A percentile compares a stretch with the other conserved stretches of the same genome.
Evolutionary conservation across 768 basidiomycete species (phyloP).

Genomic region (Strobilomyces dryophilus): DNA sequence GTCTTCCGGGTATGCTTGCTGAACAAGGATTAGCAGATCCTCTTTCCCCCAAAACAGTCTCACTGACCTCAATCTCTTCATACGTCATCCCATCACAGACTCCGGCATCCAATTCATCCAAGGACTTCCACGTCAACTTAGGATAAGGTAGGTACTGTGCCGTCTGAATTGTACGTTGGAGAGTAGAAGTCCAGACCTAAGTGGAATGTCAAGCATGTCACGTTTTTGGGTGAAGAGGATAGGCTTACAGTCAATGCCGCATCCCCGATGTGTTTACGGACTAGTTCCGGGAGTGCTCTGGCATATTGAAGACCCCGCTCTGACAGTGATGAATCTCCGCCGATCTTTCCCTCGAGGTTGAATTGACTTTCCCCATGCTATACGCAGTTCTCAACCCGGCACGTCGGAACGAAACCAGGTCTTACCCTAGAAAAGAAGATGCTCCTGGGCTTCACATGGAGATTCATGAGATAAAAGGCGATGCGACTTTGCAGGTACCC

Average conservation of each 20-base stretch:
- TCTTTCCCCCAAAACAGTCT: not conserved
- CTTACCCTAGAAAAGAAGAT: slow-evolving; percentile 94
- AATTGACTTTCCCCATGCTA: slow-evolving; percentile 98
- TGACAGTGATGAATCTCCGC: slow-evolving; percentile 92
- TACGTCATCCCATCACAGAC: slow-evolving; percentile 99
- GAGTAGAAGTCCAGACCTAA: slow-evolving; percentile 98
- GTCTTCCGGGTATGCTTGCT: slow-evolving; percentile 96
- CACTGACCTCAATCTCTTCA: slow-evolving; percentile 88
- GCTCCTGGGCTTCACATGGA: slow-evolving; percentile 93
- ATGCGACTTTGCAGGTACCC: slow-evolving; percentile 97
- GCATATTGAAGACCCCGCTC: slow-evolving; percentile 83
- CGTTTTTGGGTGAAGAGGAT: slow-evolving; percentile 3
- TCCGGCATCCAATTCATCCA: slow-evolving; percentile 97
- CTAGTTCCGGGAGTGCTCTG: slow-evolving; percentile 75
- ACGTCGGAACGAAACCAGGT: not conserved
- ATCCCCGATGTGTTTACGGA: slow-evolving; percentile 88
- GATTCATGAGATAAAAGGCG: slow-evolving; percentile 97
- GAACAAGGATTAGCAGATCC: not conserved
- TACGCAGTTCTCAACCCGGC: slow-evolving; percentile 2
- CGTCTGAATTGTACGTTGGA: slow-evolving; percentile 90
- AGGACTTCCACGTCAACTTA: slow-evolving; percentile 96
- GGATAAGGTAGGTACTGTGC: slow-evolving; percentile 76
- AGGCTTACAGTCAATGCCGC: slow-evolving; percentile 71
- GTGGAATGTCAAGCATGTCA: not conserved
- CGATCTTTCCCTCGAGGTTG: slow-evolving; percentile 95